A percentile compares a stretch with the other conserved stretches of the same genome.
Conservation (phyloP, 1,284 basidiomycete genomes). For the Ustilago sp. region DNA sequence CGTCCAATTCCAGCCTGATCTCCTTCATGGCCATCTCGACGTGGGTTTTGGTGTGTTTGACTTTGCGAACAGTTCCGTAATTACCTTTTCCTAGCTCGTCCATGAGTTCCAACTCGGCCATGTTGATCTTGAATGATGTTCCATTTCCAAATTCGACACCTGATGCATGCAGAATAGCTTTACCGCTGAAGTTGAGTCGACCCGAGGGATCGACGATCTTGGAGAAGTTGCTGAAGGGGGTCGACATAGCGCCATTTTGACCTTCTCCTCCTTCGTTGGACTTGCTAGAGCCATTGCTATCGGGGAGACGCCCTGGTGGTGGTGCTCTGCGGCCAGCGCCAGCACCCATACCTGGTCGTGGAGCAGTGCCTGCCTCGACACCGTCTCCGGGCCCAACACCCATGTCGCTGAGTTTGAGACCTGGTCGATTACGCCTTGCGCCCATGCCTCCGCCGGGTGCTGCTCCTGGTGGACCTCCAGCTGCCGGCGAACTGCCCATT, state of each 20-base stretch:
- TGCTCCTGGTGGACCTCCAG: slow-evolving; percentile 19
- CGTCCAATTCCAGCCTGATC: slow-evolving; percentile 96
- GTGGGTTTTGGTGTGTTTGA: slow-evolving; percentile 91
- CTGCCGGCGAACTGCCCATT: slow-evolving; percentile 72
- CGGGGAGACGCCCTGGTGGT: slow-evolving; percentile 69
- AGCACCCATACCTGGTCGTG: slow-evolving; percentile 66
- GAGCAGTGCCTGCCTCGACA: slow-evolving; percentile 5
- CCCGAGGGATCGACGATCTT: slow-evolving; percentile 98
- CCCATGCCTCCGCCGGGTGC: slow-evolving; percentile 35
- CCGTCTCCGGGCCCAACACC: slow-evolving; percentile 32
- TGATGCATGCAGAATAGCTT: slow-evolving; percentile 89
- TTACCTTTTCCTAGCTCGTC: slow-evolving; percentile 92
- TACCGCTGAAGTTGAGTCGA: slow-evolving; percentile 89
- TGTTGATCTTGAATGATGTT: slow-evolving; percentile 92
- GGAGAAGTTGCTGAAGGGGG: slow-evolving; percentile 90
- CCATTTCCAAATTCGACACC: slow-evolving; percentile 97
- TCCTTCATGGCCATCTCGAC: slow-evolving; percentile 99
- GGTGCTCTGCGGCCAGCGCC: slow-evolving; percentile 76
- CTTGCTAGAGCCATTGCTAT: slow-evolving; percentile 62
- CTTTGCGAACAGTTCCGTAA: slow-evolving; percentile 96
- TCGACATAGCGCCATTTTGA: slow-evolving; percentile 72
- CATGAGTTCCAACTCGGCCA: slow-evolving; percentile 90
- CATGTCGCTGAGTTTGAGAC: slow-evolving; percentile 63
- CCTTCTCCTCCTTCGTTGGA: slow-evolving; percentile 3
- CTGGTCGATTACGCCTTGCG: slow-evolving; percentile 44